Evolutionary conservation across 495 filamentous ascomycete genomes (phyloP).

Genomic region (Cercophora samala): DNA sequence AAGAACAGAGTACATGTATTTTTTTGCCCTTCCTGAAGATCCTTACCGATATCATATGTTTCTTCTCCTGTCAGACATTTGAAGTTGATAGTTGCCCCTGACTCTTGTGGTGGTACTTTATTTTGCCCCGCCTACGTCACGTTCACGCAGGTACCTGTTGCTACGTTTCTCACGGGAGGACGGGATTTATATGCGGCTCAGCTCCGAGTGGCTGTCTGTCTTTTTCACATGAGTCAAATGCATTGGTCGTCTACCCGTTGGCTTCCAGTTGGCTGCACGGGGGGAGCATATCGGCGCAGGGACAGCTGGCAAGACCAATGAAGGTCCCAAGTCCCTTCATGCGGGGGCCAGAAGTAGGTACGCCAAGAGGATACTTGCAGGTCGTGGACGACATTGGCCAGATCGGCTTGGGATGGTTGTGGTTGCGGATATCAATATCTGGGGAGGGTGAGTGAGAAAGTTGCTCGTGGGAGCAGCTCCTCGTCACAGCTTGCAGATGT

Average conservation of each 20-base stretch:
- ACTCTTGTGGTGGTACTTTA: not conserved
- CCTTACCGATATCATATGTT: no score
- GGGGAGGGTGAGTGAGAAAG: not conserved
- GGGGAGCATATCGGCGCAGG: slow-evolving; percentile 8
- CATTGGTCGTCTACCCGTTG: not conserved
- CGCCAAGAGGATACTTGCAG: not conserved
- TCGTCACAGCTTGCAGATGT: not conserved
- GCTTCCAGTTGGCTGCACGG: not conserved
- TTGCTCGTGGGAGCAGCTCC: not conserved
- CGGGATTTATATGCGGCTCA: slow-evolving; percentile 2
- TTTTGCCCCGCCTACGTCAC: slow-evolving; percentile 19
- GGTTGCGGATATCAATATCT: not conserved
- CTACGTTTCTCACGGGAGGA: not conserved
- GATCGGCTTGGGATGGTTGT: not conserved
- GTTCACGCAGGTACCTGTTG: not conserved
- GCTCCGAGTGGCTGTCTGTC: slow-evolving; percentile 9
- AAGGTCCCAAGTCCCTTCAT: not conserved
- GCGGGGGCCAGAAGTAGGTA: not conserved
- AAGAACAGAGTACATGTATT: slow-evolving; percentile 50
- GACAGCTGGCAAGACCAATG: not conserved
- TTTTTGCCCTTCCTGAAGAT: no score
- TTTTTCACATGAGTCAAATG: not conserved
- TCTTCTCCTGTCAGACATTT: no score
- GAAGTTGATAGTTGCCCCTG: not conserved
- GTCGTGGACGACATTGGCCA: not conserved